Conservation (phyloP, 176 grass and related monocot species). For the Lolium rigidum region DNA sequence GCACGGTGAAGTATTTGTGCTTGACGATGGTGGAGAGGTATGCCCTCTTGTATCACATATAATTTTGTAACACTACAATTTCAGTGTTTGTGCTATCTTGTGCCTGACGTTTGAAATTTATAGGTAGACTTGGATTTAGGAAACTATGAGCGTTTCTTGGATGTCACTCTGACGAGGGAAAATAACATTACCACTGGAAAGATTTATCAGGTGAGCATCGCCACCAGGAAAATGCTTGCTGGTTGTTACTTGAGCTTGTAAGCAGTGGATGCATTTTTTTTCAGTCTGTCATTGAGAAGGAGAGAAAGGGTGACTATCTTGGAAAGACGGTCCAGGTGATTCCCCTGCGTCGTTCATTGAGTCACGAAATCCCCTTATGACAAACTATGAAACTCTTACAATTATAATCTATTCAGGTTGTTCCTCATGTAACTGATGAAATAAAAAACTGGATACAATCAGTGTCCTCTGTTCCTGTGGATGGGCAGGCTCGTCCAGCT, state of each 20-base stretch:
- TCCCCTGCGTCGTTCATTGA: background rate
- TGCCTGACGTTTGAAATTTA: conserved; percentile 31
- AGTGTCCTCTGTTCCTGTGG: conserved; percentile 87
- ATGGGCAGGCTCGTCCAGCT: conserved; percentile 71
- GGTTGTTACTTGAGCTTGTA: conserved; percentile 33
- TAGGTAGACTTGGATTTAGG: conserved; percentile 96
- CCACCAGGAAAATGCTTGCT: background rate
- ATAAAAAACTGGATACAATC: conserved; percentile 96
- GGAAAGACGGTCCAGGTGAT: conserved; percentile 93
- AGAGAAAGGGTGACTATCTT: conserved; percentile 91
- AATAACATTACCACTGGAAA: conserved; percentile 99
- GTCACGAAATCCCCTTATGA: background rate
- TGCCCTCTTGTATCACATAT: background rate
- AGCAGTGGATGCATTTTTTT: conserved; percentile 30
- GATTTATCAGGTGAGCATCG: conserved; percentile 82
- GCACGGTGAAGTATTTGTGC: conserved; percentile 98
- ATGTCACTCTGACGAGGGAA: conserved; percentile 84
- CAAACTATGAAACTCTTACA: conserved; percentile 17
- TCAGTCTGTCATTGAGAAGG: conserved; percentile 97
- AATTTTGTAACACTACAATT: background rate
- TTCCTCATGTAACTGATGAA: conserved; percentile 97
- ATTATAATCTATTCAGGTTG: conserved; percentile 62
- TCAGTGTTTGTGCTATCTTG: conserved; percentile 12
- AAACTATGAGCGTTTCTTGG: conserved; percentile 96
- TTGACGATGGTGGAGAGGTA: conserved; percentile 98